A percentile compares a stretch with the other conserved stretches of the same genome.
Evolutionary conservation across 352 stramenopile species (phyloP).

Genomic region (Pythium scleroteichum): DNA sequence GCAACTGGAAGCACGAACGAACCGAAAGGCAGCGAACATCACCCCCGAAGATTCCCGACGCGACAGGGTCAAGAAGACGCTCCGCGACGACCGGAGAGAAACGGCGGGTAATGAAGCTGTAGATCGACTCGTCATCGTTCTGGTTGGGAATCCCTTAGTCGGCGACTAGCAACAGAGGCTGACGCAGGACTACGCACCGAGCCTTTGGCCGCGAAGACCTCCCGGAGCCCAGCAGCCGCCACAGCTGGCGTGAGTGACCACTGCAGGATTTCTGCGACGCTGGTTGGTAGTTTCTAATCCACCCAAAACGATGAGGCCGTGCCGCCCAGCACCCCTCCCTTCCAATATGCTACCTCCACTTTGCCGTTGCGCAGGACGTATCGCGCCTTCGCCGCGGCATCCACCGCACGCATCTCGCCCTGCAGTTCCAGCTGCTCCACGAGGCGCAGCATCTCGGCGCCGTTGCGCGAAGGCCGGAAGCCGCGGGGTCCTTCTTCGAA

Average conservation of each 20-base stretch:
- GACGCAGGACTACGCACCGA: slow-evolving; percentile 16
- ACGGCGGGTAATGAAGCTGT: slow-evolving; percentile 72
- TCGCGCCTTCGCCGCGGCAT: slow-evolving; percentile 56
- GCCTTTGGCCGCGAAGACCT: slow-evolving; percentile 50
- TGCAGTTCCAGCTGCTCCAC: slow-evolving; percentile 79
- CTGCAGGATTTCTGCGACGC: slow-evolving; percentile 51
- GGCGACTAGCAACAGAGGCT: not conserved
- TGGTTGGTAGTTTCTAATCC: slow-evolving; percentile 60
- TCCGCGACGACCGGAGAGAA: slow-evolving; percentile 84
- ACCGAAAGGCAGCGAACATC: slow-evolving; percentile 80
- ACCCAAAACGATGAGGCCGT: not conserved
- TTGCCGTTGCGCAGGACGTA: slow-evolving; percentile 75
- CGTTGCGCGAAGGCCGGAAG: slow-evolving; percentile 84
- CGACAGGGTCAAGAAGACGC: slow-evolving; percentile 75
- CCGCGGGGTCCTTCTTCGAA: slow-evolving; percentile 85
- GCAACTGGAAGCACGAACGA: slow-evolving; percentile 76
- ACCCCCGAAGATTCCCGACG: slow-evolving; percentile 87
- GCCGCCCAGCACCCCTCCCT: too few relatives aligned
- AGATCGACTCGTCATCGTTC: slow-evolving; percentile 75
- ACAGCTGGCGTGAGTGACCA: slow-evolving; percentile 67
- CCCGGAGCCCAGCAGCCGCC: slow-evolving; percentile 58
- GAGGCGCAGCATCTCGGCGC: slow-evolving; percentile 81
- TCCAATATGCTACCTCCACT: slow-evolving; percentile 48
- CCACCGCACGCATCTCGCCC: slow-evolving; percentile 60
- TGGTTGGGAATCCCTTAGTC: slow-evolving; percentile 6